Evolutionary conservation across 1,139 yeast species (phyloP).

Genomic region (Protomyces macrosporus): DNA sequence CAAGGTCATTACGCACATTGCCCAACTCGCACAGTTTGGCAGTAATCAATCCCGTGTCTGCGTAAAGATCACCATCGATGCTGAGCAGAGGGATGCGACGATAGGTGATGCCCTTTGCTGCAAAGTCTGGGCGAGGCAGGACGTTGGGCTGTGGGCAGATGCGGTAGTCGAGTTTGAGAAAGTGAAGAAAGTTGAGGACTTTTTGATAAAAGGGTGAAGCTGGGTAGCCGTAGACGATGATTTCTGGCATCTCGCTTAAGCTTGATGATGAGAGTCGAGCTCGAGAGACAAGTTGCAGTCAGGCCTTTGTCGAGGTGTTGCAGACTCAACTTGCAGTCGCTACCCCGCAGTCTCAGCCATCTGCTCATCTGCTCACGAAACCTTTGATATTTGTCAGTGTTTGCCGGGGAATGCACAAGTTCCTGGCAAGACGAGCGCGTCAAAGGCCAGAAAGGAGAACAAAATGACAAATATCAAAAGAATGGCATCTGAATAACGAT

Average conservation of each 20-base stretch:
- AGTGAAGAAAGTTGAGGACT: constrained; percentile 2
- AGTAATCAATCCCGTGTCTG: constrained; percentile 5
- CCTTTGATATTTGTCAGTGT: too few relatives aligned
- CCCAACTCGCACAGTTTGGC: constrained; percentile 1
- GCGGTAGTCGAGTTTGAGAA: constrained; percentile 4
- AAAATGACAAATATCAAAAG: too few relatives aligned
- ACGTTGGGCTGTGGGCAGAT: constrained; percentile 13
- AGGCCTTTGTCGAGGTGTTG: too few relatives aligned
- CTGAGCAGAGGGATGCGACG: constrained; percentile 18
- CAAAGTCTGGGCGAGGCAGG: constrained; percentile 22
- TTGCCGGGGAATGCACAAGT: too few relatives aligned
- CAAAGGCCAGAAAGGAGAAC: too few relatives aligned
- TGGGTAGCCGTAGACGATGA: constrained; percentile 21
- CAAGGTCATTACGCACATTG: background rate
- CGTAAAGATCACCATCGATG: constrained; percentile 17
- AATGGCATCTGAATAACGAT: too few relatives aligned
- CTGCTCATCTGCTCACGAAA: too few relatives aligned
- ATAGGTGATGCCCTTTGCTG: constrained; percentile 13
- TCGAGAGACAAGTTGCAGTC: too few relatives aligned
- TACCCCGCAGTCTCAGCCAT: too few relatives aligned
- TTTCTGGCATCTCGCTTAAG: background rate
- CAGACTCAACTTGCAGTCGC: too few relatives aligned
- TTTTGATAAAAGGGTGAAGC: constrained; percentile 22
- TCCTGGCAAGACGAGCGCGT: too few relatives aligned
- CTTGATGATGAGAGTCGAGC: background rate